Evolutionary conservation across 176 grass and related monocot genomes (phyloP).

Genomic region (Thalia dealbata): DNA sequence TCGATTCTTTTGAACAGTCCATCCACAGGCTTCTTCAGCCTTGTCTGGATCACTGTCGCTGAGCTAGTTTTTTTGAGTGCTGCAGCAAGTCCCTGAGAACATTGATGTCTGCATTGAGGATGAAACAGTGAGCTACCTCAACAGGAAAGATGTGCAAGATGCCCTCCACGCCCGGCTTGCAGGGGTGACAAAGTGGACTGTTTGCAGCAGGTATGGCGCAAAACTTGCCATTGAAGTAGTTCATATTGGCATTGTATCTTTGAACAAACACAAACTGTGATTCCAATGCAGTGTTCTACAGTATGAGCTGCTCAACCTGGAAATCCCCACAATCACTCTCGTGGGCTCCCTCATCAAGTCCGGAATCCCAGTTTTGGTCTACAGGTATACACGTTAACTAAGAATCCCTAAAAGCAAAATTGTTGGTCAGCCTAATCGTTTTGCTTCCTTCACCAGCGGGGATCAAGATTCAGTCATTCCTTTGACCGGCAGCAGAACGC

Average conservation of each 20-base stretch:
- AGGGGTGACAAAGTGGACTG: constrained; percentile 61
- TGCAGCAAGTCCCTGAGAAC: constrained; percentile 42
- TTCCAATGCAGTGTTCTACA: constrained; percentile 57
- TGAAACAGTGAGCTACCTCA: constrained; percentile 86
- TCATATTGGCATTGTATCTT: no score
- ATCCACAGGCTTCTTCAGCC: background rate
- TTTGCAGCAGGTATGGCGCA: constrained; percentile 81
- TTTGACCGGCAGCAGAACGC: constrained; percentile 72
- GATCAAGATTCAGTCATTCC: constrained; percentile 98
- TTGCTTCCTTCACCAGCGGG: constrained; percentile 30
- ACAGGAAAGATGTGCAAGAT: constrained; percentile 74
- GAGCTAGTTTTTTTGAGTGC: background rate
- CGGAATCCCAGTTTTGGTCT: constrained; percentile 67
- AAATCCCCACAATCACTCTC: constrained; percentile 66
- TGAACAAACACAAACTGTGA: background rate
- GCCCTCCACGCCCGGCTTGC: constrained; percentile 60
- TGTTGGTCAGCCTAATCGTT: background rate
- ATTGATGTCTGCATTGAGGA: constrained; percentile 97
- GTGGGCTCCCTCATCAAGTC: constrained; percentile 66
- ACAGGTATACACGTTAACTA: constrained; percentile 53
- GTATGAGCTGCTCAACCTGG: constrained; percentile 84
- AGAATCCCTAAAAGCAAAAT: no score
- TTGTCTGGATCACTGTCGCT: background rate
- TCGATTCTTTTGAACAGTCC: no score
- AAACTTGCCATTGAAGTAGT: no score